Evolutionary conservation across 2,329 filamentous ascomycete genomes (phyloP).

Genomic region (Kalmusia sp.): DNA sequence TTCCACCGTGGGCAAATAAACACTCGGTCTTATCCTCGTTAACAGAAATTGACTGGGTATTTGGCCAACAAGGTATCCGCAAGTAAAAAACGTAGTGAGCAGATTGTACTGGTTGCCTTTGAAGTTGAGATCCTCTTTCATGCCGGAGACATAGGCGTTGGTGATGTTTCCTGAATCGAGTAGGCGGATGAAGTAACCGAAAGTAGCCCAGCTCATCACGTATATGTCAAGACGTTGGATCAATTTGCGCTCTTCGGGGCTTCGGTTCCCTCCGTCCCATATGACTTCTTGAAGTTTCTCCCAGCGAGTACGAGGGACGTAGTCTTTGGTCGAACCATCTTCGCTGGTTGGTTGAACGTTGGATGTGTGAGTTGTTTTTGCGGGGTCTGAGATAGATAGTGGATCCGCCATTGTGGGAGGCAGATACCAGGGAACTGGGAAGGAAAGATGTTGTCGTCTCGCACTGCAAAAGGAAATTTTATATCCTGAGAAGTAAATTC

Average conservation of each 20-base stretch:
- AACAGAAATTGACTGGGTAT: conserved; percentile 22
- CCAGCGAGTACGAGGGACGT: conserved; percentile 9
- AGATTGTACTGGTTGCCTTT: conserved; percentile 26
- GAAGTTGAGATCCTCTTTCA: conserved; percentile 28
- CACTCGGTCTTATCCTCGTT: conserved; percentile 17
- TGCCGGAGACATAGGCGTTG: conserved; percentile 18
- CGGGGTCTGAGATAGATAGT: background rate
- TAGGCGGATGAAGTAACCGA: conserved; percentile 26
- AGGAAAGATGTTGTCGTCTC: background rate
- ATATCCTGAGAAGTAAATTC: no score
- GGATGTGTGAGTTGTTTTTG: background rate
- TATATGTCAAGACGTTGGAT: conserved; percentile 24
- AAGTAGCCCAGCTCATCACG: conserved; percentile 22
- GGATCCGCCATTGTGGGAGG: background rate
- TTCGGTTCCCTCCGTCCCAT: conserved; percentile 7
- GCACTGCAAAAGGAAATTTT: background rate
- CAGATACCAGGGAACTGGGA: background rate
- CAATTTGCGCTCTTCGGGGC: conserved; percentile 23
- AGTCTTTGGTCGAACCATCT: background rate
- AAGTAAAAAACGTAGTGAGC: conserved; percentile 19
- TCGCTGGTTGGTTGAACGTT: background rate
- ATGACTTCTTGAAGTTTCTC: conserved; percentile 14
- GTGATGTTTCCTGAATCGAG: conserved; percentile 28
- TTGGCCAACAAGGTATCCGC: conserved; percentile 21
- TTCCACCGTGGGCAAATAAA: conserved; percentile 22